Percentiles rank a stretch among this genome's conserved stretches.
These are phyloP conservation scores for Vitellaria paradoxa DNA, from an alignment of 179 eudicot species.

Conservation along the genomic window DNA sequence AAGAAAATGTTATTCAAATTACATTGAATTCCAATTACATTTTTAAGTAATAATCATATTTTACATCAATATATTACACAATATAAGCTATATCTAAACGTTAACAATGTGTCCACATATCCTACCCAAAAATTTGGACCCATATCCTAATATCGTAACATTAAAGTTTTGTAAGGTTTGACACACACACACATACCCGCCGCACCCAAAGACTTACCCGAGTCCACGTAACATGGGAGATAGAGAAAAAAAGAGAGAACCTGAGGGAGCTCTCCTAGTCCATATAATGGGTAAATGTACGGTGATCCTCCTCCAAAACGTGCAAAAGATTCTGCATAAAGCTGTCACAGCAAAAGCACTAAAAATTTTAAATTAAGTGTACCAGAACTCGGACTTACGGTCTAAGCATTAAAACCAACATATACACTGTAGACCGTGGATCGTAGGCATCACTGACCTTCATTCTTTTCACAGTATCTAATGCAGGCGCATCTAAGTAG, in stretches of 20 bases:
- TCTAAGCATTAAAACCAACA: background rate
- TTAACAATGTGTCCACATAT: too few relatives aligned
- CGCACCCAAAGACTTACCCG: too few relatives aligned
- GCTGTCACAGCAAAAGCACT: constrained; percentile 30
- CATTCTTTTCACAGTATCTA: constrained; percentile 78
- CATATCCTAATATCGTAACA: too few relatives aligned
- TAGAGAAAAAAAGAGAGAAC: constrained; percentile 27
- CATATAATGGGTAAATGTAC: constrained; percentile 77
- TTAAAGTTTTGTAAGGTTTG: too few relatives aligned
- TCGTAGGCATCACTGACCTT: constrained; percentile 37
- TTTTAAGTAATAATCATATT: too few relatives aligned
- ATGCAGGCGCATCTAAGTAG: constrained; percentile 69
- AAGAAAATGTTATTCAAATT: too few relatives aligned
- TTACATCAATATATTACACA: too few relatives aligned
- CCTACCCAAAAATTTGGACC: too few relatives aligned
- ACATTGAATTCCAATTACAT: too few relatives aligned
- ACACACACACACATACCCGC: too few relatives aligned
- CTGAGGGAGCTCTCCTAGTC: constrained; percentile 87
- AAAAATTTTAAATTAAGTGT: background rate
- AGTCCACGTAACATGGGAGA: too few relatives aligned
- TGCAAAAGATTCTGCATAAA: constrained; percentile 74
- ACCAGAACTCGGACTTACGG: background rate
- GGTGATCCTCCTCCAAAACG: constrained; percentile 89
- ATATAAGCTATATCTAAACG: too few relatives aligned
- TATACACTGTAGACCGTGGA: background rate